Evolutionary conservation across 2,329 filamentous ascomycete genomes (phyloP), one percentile per base, ranked within the genome.

Genomic region (Alternaria arborescens): DNA sequence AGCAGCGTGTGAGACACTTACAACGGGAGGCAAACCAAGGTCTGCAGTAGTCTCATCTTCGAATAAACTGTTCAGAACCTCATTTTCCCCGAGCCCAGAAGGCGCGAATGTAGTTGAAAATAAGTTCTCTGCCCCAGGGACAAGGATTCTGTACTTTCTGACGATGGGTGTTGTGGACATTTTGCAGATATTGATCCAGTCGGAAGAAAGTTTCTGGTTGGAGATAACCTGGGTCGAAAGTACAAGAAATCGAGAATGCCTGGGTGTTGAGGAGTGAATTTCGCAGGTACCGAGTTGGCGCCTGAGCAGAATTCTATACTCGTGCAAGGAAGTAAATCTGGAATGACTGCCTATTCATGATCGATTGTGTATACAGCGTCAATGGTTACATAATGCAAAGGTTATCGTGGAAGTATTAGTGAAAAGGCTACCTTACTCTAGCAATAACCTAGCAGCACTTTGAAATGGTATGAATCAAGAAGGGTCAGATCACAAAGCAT

Each of bases 111-210:
- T 11, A n/a, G 4, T 5, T 40, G n/a, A 20, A 14, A 3, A 11
- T 20, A 1, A 0, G 4, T 3, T n/a, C 2, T 10, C 12, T 2
- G 36, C 1, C 1, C 8, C 1, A 20, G 36, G n/a, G 8, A 0
- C 1, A 2, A 2, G 10, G 14, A 11, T 4, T 5, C 18, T 40
- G 36, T n/a, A 20, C n/a, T 40, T 10, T 10, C 2, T 18, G 10
- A 11, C 8, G 4, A 1, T 40, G 8, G n/a, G 36, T 18, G n/a
- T n/a, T 3, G n/a, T 40, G 5, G 8, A 40, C 36, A 40, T 40
- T 4, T 11, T 20, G n/a, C 8, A 40, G 36, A 4, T 18, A 18
- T 3, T 20, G 8, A 20, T 40, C 36, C 4, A 40, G 36, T 40
- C 10, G 34, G 5, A 1, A 3, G 0, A 5, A 32, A 1, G 4